These are phyloP conservation scores for Jaltomata sinuosa DNA, from an alignment of 257 asterid genomes.

Conservation along the genomic window DNA sequence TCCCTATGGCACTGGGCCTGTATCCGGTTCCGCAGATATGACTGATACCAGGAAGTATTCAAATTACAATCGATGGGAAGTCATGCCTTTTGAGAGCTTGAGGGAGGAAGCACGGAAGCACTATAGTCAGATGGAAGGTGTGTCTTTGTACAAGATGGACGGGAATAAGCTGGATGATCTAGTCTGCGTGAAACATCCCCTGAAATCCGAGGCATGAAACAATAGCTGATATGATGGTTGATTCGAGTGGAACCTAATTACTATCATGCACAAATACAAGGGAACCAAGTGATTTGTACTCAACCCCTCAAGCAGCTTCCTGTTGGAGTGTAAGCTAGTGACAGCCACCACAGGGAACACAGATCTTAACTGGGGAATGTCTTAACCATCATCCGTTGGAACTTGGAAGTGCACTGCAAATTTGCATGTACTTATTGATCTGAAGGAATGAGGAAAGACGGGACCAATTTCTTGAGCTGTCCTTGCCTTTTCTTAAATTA, in stretches of 20 bases:
- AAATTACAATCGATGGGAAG: conserved; percentile 88
- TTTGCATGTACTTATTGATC: not conserved
- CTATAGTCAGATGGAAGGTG: conserved; percentile 66
- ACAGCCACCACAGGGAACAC: not conserved
- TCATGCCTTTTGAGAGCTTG: conserved; percentile 44
- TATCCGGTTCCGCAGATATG: conserved; percentile 74
- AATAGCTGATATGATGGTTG: not conserved
- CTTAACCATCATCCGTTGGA: not conserved
- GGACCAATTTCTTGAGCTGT: not conserved
- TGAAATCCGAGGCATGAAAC: conserved; percentile 21
- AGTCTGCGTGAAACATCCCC: conserved; percentile 45
- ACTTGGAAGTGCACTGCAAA: not conserved
- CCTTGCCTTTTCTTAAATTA: not conserved
- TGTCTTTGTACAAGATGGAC: conserved; percentile 86
- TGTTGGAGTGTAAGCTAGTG: not conserved
- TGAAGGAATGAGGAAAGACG: not conserved
- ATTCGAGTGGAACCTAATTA: not conserved
- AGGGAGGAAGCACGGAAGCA: conserved; percentile 61
- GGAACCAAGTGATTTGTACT: not conserved
- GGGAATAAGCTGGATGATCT: conserved; percentile 94
- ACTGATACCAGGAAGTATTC: conserved; percentile 59
- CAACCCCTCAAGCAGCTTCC: not conserved
- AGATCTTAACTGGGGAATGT: not conserved
- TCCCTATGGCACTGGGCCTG: conserved; percentile 56
- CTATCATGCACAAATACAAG: not conserved